Evolutionary conservation across 73 alveolate species (phyloP), one percentile per base, ranked within the genome.

Genomic region (Vitrella brassicaformis): DNA sequence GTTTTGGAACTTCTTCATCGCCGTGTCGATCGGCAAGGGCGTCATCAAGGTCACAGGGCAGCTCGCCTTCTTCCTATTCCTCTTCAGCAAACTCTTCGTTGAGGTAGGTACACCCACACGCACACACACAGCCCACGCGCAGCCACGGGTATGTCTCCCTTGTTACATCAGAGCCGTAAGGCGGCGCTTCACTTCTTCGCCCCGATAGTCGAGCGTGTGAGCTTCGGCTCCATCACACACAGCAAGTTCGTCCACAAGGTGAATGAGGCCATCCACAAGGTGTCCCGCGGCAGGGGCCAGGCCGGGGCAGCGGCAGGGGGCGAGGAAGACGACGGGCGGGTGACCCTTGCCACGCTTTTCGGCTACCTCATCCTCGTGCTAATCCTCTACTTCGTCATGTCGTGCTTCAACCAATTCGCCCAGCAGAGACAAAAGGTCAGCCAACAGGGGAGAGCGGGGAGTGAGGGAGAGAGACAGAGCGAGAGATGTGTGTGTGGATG

Each of bases 1-100:
- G 14, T 80, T 85, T 79, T 25, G 68, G 68, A 78, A 66, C 10
- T 85, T 85, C 84, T 85, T 85, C 78, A 86, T 86, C 19, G 92
- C 92, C 4, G 72, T 88, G 25, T 72, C 80, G 78, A 73, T 85
- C 67, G 92, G 92, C 27, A 85, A 85, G 56, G 86, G 86, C 28
- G 28, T 80, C 1, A 47, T 80, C 25, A 85, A 85, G 72, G 88
- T 80, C 30, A 71, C 88, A 22, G 74, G 80, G 56, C 70, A 75
- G 47, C 30, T 7, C 45, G n/a, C 27, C 10, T 66, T 66, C n/a
- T 29, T 29, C 65, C 56, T 39, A 4, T 39, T 39, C 56, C 56
- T 39, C 56, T 39, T 39, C 56, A 39, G 4, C 22, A n/a, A n/a
- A n/a, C n/a, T n/a, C n/a, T n/a, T n/a, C n/a, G n/a, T n/a, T n/a